Conservation (phyloP, 768 basidiomycete genomes). For the Favolaschia claudopus region DNA sequence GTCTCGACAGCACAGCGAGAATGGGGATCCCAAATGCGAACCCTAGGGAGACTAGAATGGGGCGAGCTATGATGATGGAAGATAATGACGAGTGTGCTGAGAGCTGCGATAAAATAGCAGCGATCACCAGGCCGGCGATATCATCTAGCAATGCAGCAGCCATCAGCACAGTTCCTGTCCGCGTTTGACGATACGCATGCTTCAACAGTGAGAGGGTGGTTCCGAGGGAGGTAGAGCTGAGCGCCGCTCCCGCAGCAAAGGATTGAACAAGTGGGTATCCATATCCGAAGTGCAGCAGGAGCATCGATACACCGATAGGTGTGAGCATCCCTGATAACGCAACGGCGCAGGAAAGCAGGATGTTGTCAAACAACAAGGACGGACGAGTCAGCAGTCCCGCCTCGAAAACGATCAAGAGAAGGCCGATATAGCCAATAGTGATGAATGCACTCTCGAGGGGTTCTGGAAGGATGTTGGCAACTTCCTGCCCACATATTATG, state of each 20-base stretch:
- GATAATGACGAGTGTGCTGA: conserved; percentile 26
- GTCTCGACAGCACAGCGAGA: conserved; percentile 32
- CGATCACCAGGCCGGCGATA: conserved; percentile 65
- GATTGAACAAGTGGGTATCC: conserved; percentile 52
- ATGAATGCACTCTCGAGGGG: conserved; percentile 54
- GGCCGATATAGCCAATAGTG: conserved; percentile 49
- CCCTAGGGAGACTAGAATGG: conserved; percentile 62
- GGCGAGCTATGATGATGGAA: conserved; percentile 52
- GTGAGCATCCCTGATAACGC: conserved; percentile 60
- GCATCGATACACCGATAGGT: conserved; percentile 58
- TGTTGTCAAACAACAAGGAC: conserved; percentile 50
- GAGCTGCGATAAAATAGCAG: conserved; percentile 57
- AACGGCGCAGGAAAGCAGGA: conserved; percentile 54
- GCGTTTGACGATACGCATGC: conserved; percentile 53
- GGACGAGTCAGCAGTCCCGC: conserved; percentile 65
- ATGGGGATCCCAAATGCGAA: conserved; percentile 52
- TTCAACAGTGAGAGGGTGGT: conserved; percentile 70
- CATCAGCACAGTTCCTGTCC: conserved; percentile 63
- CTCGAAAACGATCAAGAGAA: conserved; percentile 63
- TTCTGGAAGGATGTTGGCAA: conserved; percentile 50
- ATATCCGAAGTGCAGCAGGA: conserved; percentile 50
- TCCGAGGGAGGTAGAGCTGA: conserved; percentile 70
- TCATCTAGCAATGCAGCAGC: conserved; percentile 74
- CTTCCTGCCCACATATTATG: conserved; percentile 61
- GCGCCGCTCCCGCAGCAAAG: conserved; percentile 68